Evolutionary conservation across 768 basidiomycete species (phyloP), one percentile per base, ranked within the genome.

Genomic region (Psilocybe cyanescens): DNA sequence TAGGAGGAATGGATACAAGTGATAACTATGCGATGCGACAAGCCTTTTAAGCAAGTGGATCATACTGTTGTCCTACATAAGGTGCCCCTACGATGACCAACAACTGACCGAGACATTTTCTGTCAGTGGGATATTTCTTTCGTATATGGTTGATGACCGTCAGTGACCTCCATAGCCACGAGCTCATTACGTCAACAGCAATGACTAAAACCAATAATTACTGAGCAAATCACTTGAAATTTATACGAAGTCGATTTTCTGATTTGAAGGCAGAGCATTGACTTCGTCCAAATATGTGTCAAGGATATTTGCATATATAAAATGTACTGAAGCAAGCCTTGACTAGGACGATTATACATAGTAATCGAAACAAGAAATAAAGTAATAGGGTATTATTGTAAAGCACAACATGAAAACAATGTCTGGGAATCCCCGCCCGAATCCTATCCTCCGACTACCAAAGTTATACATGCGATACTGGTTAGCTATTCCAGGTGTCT

Each of bases 21-120:
- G 46, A 39, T 54, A 58, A 24, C 51, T 19, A 51, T 53, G 30
- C 19, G 16, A n/a, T 31, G 28, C 16, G 58, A 59, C 37, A 28
- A 41, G 45, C 57, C 51, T 58, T 49, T 62, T 62, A 62, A 62
- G 52, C 45, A 39, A 30, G 35, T 58, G 56, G 51, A 62, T 62
- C 61, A 62, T 62, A 46, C 50, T 58, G 31, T 35, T n/a, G 24
- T 28, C 37, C 50, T 55, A 45, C 61, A 54, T 58, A 12, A 28
- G 28, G 17, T 37, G 4, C 7, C 55, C 14, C 55, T 48, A 46
- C 57, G 35, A 45, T 55, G 56, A 52, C 33, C 55, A 52, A 35
- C 31, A 31, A 53, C 52, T 62, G 57, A 58, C 61, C 31, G 57
- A 58, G 57, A 53, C 33, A 33, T 51, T n/a, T 29, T 4, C 41